Evolutionary conservation across 2,329 filamentous ascomycete species (phyloP), one percentile per base, ranked within the genome.

Genomic region (Ascochyta pisi): DNA sequence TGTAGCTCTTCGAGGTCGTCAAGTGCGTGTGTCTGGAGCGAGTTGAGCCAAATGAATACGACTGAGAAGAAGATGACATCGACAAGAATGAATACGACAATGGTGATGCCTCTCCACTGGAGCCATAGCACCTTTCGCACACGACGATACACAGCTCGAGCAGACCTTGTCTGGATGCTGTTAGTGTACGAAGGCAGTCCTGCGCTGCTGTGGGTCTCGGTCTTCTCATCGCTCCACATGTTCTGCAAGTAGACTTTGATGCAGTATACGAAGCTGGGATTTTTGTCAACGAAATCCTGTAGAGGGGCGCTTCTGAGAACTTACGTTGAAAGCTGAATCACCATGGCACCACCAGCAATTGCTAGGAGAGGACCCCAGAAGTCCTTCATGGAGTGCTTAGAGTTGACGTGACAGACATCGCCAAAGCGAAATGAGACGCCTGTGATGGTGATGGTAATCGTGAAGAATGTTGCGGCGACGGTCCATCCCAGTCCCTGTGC

Each of bases 401-500:
- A 91, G 79, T 98, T 98, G 80, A 98, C 93, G 74, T 97, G 94
- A 76, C 95, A 99, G 26, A 92, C 90, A 43, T 85, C 84, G 48
- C 95, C 95, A 69, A 98, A 97, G 46, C 95, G 89, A 78, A 94
- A 98, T 1, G 93, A 98, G 4, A 97, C 91, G 19, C 95, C 95
- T 46, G 93, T 97, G 60, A 96, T 82, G 38, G 91, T 83, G 62
- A 98, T 84, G 45, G 90, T 91, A 38, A 94, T 76, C 3, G 88
- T 82, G 61, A 96, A 85, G 33, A 91, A 90, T 19, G 92, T 77
- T 23, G 88, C 82, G 2, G 93, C 92, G 41, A 98, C 83, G 16
- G 89, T 90, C 90, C 94, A 97, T 59, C 95, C 95, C 8, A 88
- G 79, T 15, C 84, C 83, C 69, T 96, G 87, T 3, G 94, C 88